Percentiles rank a stretch among this genome's conserved stretches.
Evolutionary conservation across 306 rosid species (phyloP).

Genomic region (Trifolium fragiferum): DNA sequence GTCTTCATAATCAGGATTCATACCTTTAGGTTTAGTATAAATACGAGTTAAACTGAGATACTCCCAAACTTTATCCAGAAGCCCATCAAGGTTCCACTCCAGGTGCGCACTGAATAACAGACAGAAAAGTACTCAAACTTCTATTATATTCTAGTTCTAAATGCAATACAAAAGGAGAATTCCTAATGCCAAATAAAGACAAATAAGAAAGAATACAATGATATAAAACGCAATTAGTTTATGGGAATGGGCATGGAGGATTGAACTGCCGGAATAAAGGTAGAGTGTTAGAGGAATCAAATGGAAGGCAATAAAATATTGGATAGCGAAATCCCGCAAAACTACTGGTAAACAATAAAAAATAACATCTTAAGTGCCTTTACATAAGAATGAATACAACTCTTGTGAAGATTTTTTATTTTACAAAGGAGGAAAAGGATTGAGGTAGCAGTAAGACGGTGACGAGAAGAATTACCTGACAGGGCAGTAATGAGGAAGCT

Average conservation of each 20-base stretch:
- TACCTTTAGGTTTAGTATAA: conserved; percentile 95
- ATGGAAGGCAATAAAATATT: conserved; percentile 11
- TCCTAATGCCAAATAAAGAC: not conserved
- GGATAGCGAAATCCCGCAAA: conserved; percentile 8
- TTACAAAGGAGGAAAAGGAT: not conserved
- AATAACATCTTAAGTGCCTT: not conserved
- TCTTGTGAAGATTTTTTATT: not conserved
- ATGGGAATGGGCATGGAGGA: conserved; percentile 5
- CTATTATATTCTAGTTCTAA: not conserved
- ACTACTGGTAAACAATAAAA: conserved; percentile 21
- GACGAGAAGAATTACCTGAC: conserved; percentile 64
- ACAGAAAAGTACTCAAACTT: conserved; percentile 37
- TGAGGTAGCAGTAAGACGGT: not conserved
- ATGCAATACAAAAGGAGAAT: conserved; percentile 24
- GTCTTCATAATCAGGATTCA: conserved; percentile 99
- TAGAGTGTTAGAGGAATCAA: conserved; percentile 8
- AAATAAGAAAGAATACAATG: not conserved
- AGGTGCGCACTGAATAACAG: conserved; percentile 81
- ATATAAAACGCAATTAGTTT: conserved; percentile 4
- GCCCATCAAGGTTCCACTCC: conserved; percentile 99
- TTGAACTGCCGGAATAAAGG: not conserved
- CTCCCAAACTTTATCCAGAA: conserved; percentile 94
- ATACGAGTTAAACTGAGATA: conserved; percentile 90
- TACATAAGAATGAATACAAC: conserved; percentile 27
- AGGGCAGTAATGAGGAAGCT: conserved; percentile 97